phyloP scores from a whole-genome alignment of 1,284 basidiomycete genomes.

The Gomphus bonarii region DNA sequence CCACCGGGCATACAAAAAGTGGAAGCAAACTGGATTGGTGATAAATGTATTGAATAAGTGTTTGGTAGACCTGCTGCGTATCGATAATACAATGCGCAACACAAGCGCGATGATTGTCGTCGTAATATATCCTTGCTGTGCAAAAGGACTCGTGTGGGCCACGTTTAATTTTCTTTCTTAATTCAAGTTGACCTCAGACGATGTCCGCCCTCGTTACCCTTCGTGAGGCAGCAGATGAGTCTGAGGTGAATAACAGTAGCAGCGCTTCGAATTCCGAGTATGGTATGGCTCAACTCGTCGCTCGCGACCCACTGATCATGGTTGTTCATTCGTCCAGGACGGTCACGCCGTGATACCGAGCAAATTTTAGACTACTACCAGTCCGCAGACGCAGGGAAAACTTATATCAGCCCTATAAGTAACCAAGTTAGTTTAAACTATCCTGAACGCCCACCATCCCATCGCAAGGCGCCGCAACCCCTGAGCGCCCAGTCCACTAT shows the following conservation, averaged over 20 bases:
- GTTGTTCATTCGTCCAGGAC: not conserved
- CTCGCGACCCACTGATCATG: not conserved
- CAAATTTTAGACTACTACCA: conserved; percentile 29
- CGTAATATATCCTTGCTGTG: not conserved
- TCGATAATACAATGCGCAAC: too few species aligned
- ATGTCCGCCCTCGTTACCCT: not conserved
- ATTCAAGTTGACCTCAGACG: too few species aligned
- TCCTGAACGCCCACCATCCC: not conserved
- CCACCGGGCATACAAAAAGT: conserved; percentile 27
- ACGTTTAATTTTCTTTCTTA: not conserved
- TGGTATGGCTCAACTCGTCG: not conserved
- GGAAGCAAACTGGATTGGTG: conserved; percentile 73
- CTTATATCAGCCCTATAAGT: conserved; percentile 17
- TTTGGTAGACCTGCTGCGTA: too few species aligned
- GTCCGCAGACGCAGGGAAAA: conserved; percentile 19
- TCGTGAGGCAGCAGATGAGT: too few species aligned
- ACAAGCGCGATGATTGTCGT: not conserved
- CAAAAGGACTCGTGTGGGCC: not conserved
- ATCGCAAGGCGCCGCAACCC: not conserved
- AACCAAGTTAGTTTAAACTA: not conserved
- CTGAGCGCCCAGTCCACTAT: not conserved
- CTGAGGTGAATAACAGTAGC: not conserved
- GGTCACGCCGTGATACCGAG: conserved; percentile 20
- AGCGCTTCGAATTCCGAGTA: not conserved
- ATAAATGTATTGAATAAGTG: conserved; percentile 13